Base-by-base conservation (phyloP, 176 grass and related monocot species). In the Oryza brachyantha region DNA sequence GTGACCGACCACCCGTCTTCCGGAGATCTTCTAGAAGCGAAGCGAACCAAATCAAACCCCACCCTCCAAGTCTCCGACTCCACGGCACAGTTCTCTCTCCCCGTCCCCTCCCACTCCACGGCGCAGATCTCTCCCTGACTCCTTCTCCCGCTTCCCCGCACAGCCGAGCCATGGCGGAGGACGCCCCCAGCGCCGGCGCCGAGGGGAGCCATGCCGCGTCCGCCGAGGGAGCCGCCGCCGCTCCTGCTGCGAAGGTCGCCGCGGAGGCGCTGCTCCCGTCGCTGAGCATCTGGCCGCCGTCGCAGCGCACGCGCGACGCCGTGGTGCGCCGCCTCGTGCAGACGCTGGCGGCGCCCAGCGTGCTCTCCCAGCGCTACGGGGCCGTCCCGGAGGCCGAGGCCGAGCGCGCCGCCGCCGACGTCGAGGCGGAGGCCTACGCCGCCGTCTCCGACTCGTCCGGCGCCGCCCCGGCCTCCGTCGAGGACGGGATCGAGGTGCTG, bases 241-340 rank as follows among this genome's bases (percentile, higher is more conserved):
- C 59, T 0, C 12, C 78, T 22, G 3, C 70, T 50, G 39, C 72
- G 4, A 86, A 86, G 76, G 13, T 27, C 3, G 11, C 32, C 3
- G 11, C 40, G 54, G 82, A 79, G 82, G 66, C 79, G 24, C 73
- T 86, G 68, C 67, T 79, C 13, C 59, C 84, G 32, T 87, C 85
- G 68, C 81, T 94, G 61, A 93, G 84, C 72, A 92, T 98, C 89
- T 98, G 95, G 92, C 92, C 92, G 21, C 95, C 91, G 34, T 80
- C 90, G 36, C 95, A 98, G 89, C 90, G 92, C 85, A 98, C 95
- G 43, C 95, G 89, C 39, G 92, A 97, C 65, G 95, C 92, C 58
- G 95, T 97, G 10, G 82, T 94, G 65, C 87, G 83, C 41, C 95
- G 92, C 68, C 89, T 97, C 36, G 87, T 94, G 75, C 87, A 94